Evolutionary conservation across 495 filamentous ascomycete genomes (phyloP).

Genomic region (Tuber magnatum): DNA sequence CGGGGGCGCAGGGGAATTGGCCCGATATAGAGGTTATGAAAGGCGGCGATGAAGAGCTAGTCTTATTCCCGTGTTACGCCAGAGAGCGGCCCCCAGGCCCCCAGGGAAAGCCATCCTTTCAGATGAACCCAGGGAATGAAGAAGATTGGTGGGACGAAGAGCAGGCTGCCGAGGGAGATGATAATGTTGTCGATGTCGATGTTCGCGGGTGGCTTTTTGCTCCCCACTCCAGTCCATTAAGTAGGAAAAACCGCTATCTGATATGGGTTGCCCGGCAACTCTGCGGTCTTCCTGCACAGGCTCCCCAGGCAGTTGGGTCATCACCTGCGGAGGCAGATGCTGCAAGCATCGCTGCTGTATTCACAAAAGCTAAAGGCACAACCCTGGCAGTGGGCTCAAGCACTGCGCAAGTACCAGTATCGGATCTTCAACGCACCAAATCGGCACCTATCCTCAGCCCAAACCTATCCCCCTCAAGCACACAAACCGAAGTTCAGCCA

Average conservation of each 20-base stretch:
- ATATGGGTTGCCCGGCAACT: constrained; percentile 75
- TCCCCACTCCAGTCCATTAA: constrained; percentile 80
- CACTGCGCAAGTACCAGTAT: constrained; percentile 35
- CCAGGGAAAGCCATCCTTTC: constrained; percentile 30
- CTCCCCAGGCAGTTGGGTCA: constrained; percentile 7
- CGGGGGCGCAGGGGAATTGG: constrained; percentile 47
- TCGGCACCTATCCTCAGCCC: constrained; percentile 35
- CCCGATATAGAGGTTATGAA: constrained; percentile 71
- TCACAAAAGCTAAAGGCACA: constrained; percentile 32
- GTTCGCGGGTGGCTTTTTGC: constrained; percentile 90
- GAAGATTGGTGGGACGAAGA: constrained; percentile 65
- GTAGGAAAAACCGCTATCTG: constrained; percentile 73
- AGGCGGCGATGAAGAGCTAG: constrained; percentile 80
- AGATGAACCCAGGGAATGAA: constrained; percentile 45
- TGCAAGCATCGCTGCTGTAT: neutral
- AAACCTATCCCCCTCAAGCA: constrained; percentile 42
- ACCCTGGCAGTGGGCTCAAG: constrained; percentile 55
- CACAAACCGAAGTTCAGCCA: constrained; percentile 53
- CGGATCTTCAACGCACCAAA: constrained; percentile 36
- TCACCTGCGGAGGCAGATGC: constrained; percentile 30
- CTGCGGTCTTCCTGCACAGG: constrained; percentile 70
- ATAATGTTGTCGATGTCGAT: constrained; percentile 84
- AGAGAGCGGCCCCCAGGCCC: constrained; percentile 50
- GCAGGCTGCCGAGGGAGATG: constrained; percentile 64
- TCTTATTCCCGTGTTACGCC: constrained; percentile 86